Conservation (phyloP, 129 eudicot species). For the Flaveria ramosissima region DNA sequence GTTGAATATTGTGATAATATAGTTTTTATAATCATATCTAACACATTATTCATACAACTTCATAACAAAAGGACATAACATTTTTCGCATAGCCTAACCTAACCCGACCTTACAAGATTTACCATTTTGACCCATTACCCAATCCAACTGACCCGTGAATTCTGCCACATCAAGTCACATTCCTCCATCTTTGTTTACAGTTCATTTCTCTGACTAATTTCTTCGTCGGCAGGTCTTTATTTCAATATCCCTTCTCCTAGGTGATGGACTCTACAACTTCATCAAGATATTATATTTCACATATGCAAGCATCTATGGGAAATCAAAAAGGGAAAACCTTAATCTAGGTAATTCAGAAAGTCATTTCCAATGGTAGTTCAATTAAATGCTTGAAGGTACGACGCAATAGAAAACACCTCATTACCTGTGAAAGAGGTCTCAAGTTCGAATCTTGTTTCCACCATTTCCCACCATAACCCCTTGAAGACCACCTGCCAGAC, state of each 20-base stretch:
- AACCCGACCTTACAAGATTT: neutral
- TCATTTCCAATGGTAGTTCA: neutral
- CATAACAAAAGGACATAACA: neutral
- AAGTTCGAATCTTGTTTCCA: too few relatives aligned
- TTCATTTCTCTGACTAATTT: conserved; percentile 16
- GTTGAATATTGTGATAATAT: too few relatives aligned
- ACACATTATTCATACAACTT: neutral
- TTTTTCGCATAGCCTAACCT: neutral
- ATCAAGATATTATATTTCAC: conserved; percentile 60
- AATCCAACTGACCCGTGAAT: neutral
- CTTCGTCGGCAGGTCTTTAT: conserved; percentile 61
- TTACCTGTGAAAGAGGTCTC: too few relatives aligned
- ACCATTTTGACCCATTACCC: neutral
- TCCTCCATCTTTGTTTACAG: neutral
- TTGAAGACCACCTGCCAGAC: too few relatives aligned
- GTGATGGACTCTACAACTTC: conserved; percentile 85
- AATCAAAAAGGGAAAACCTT: conserved; percentile 40
- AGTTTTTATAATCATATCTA: neutral
- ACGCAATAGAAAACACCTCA: too few relatives aligned
- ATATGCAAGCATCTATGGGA: conserved; percentile 42
- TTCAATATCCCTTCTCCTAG: conserved; percentile 73
- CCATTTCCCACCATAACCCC: too few relatives aligned
- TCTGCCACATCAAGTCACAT: conserved; percentile 3
- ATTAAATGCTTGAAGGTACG: neutral
- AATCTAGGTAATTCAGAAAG: conserved; percentile 36